These are phyloP conservation scores for Phytophthora ohioensis DNA, from an alignment of 352 stramenopile species.

Conservation along the genomic window DNA sequence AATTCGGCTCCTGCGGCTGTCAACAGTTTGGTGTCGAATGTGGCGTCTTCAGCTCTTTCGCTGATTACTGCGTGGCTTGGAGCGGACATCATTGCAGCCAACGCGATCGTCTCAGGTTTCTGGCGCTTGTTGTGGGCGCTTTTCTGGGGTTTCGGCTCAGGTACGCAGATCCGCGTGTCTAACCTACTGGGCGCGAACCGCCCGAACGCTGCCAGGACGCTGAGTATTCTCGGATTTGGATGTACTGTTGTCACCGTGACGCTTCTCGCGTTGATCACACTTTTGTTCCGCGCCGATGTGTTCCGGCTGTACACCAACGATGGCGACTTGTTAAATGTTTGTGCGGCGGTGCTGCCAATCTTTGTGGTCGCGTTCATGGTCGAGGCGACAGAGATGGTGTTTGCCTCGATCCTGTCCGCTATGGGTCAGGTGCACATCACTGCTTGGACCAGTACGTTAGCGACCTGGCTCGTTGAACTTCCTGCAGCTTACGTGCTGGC, in stretches of 20 bases:
- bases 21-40: slow-evolving; percentile 38
- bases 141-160: slow-evolving; percentile 39
- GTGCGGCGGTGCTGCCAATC: slow-evolving; percentile 32
- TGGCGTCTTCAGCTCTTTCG: slow-evolving; percentile 33
- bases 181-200: slow-evolving; percentile 40
- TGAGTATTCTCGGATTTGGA: slow-evolving; percentile 34
- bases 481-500: slow-evolving; percentile 35
- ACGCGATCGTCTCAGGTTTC: slow-evolving; percentile 39
- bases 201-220: slow-evolving; percentile 33
- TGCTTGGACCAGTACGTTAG: slow-evolving; percentile 36
- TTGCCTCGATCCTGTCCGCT: slow-evolving; percentile 35
- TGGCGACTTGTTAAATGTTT: slow-evolving; percentile 34
- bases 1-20: slow-evolving; percentile 36
- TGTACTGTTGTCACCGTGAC: slow-evolving; percentile 38
- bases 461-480: slow-evolving; percentile 37
- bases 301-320: slow-evolving; percentile 42
- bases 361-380: slow-evolving; percentile 43
- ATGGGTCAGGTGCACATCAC: slow-evolving; percentile 42
- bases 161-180: slow-evolving; percentile 39
- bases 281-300: slow-evolving; percentile 34
- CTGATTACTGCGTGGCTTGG: slow-evolving; percentile 34
- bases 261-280: slow-evolving; percentile 28
- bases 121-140: slow-evolving; percentile 42
- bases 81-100: slow-evolving; percentile 36
- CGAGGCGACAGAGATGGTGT: slow-evolving; percentile 42